A percentile compares a stretch with the other conserved stretches of the same genome.
These are phyloP conservation scores for Apiotrichum sp. DNA, from an alignment of 1,284 basidiomycete genomes.

Conservation along the genomic window DNA sequence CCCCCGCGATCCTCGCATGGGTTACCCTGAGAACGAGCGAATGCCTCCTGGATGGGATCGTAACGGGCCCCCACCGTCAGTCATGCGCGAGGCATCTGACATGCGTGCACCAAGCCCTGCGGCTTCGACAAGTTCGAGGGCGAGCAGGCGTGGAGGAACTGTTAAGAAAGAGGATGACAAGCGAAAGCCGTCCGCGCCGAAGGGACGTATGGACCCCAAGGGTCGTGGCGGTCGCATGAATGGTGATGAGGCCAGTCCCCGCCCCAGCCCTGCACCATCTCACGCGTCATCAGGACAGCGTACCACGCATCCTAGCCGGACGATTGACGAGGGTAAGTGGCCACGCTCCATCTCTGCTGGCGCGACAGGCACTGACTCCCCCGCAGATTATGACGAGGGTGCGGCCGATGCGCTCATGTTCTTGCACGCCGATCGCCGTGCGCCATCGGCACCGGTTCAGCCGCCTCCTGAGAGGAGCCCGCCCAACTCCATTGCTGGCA, in stretches of 20 bases:
- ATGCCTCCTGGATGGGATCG: constrained; percentile 1
- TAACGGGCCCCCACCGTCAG: constrained; percentile 10
- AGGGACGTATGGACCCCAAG: constrained; percentile 1
- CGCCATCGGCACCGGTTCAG: constrained; percentile 10
- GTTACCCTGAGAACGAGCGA: background rate
- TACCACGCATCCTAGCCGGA: background rate
- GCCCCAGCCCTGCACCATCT: constrained; percentile 13
- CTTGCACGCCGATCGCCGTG: constrained; percentile 36
- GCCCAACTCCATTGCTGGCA: constrained; percentile 11
- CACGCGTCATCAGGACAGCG: background rate
- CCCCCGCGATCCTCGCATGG: constrained; percentile 1
- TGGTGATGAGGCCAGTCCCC: constrained; percentile 10
- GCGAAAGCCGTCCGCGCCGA: background rate
- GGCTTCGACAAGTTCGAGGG: constrained; percentile 27
- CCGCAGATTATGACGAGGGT: constrained; percentile 46
- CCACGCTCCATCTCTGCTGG: too few relatives aligned
- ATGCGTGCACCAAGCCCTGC: constrained; percentile 33
- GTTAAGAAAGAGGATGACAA: constrained; percentile 9
- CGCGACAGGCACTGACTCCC: too few relatives aligned
- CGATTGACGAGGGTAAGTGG: constrained; percentile 1
- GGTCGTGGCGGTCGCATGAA: background rate
- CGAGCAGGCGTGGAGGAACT: constrained; percentile 5
- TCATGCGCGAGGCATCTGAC: constrained; percentile 16
- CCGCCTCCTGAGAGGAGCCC: constrained; percentile 10
- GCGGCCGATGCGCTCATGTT: constrained; percentile 43